Evolutionary conservation across 345 rosid species (phyloP).

Genomic region (Cochlearia excelsa): DNA sequence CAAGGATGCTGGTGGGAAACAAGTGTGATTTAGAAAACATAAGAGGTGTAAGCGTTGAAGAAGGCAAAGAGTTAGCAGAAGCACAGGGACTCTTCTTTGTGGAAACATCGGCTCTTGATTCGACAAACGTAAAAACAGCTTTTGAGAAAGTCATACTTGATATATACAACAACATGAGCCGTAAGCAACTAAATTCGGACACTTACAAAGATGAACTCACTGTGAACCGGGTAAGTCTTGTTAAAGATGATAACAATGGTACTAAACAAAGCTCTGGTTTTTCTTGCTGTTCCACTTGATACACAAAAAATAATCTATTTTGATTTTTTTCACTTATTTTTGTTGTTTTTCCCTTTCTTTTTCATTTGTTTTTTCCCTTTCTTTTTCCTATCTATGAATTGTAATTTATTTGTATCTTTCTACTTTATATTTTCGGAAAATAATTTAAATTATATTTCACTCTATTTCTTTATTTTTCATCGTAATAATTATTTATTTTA

Average conservation of each 20-base stretch:
- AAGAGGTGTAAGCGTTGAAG: conserved; percentile 67
- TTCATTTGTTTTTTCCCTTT: neutral
- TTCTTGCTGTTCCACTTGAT: conserved; percentile 72
- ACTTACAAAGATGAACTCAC: conserved; percentile 71
- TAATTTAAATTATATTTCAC: neutral
- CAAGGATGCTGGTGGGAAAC: conserved; percentile 86
- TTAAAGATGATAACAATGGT: conserved; percentile 42
- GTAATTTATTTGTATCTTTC: conserved; percentile 13
- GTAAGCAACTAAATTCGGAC: conserved; percentile 71
- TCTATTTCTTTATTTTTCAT: neutral
- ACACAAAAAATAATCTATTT: neutral
- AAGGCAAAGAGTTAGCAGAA: conserved; percentile 77
- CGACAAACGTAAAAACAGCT: conserved; percentile 72
- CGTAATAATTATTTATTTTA: no score
- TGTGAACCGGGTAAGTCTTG: conserved; percentile 65
- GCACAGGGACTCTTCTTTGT: conserved; percentile 73
- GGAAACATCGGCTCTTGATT: conserved; percentile 86
- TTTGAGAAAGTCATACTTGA: conserved; percentile 72
- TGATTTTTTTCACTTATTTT: neutral
- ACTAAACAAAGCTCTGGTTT: conserved; percentile 35
- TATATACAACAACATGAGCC: conserved; percentile 71
- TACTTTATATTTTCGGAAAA: conserved; percentile 16
- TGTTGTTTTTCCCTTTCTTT: neutral
- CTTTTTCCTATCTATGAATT: conserved; percentile 17
- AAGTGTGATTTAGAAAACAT: conserved; percentile 70